Evolutionary conservation across 2,329 filamentous ascomycete genomes (phyloP).

Genomic region (Plenodomus tracheiphilus): DNA sequence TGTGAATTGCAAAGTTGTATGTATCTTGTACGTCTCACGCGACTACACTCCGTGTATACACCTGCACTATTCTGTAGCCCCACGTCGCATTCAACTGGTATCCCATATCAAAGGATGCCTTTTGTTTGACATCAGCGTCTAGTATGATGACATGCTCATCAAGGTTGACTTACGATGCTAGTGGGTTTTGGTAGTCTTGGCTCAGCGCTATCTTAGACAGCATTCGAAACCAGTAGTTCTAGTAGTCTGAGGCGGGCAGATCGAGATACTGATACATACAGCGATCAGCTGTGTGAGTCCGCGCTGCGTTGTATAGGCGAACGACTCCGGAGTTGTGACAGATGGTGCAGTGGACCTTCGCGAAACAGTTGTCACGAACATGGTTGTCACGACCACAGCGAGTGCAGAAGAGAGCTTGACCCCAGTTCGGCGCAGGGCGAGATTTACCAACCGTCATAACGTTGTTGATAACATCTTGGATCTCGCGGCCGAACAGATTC

Average conservation of each 20-base stretch:
- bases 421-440: constrained; percentile 8
- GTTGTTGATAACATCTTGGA: constrained; percentile 3
- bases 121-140: too few species aligned
- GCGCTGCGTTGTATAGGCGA: background rate
- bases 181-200: too few species aligned
- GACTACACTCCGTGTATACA: too few species aligned
- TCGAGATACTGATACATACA: constrained; percentile 6
- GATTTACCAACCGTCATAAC: constrained; percentile 3
- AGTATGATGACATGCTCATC: too few species aligned
- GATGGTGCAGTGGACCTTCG: constrained; percentile 4
- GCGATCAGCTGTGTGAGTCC: constrained; percentile 6
- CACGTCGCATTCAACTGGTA: too few species aligned
- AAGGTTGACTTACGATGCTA: too few species aligned
- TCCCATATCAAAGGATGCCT: too few species aligned
- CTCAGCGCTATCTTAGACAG: background rate
- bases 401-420: constrained; percentile 4
- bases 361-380: constrained; percentile 3
- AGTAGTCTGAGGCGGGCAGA: background rate
- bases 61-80: too few species aligned
- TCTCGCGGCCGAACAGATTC: background rate
- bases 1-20: too few species aligned
- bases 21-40: too few species aligned
- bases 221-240: background rate
- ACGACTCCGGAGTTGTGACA: constrained; percentile 2
- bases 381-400: constrained; percentile 14